A percentile compares a stretch with the other conserved stretches of the same genome.
phyloP scores from a whole-genome alignment of 805 yeast genomes.

The Priceomyces medius region DNA sequence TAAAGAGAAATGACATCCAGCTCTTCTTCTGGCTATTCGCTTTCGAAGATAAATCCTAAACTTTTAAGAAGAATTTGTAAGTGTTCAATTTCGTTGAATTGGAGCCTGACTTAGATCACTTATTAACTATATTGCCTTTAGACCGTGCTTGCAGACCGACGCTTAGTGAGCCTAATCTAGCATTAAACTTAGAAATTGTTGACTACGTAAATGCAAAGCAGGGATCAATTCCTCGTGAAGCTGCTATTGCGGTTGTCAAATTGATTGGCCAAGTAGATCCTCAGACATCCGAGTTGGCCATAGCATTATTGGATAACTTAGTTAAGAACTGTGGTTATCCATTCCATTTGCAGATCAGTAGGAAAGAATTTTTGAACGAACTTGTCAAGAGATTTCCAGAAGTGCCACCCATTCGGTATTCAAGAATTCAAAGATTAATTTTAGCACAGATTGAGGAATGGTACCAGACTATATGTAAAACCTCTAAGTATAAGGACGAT shows the following conservation, averaged over 20 bases:
- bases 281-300: slow-evolving; percentile 79
- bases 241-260: slow-evolving; percentile 81
- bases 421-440: slow-evolving; percentile 79
- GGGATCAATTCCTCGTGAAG: slow-evolving; percentile 88
- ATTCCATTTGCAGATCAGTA: slow-evolving; percentile 87
- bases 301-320: slow-evolving; percentile 79
- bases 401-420: slow-evolving; percentile 82
- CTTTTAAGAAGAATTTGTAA: slow-evolving; percentile 44
- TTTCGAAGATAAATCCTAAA: slow-evolving; percentile 46
- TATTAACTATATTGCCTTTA: slow-evolving; percentile 13
- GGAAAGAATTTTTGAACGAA: slow-evolving; percentile 92
- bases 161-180: slow-evolving; percentile 81
- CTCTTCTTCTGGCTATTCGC: slow-evolving; percentile 30
- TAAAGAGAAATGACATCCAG: slow-evolving; percentile 12
- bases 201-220: slow-evolving; percentile 91
- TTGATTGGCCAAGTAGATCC: slow-evolving; percentile 80
- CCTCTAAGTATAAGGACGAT: slow-evolving; percentile 87
- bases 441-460: slow-evolving; percentile 94
- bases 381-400: slow-evolving; percentile 93
- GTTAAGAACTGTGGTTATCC: slow-evolving; percentile 99
- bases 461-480: slow-evolving; percentile 91
- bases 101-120: not conserved
- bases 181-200: slow-evolving; percentile 86
- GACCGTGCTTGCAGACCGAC: slow-evolving; percentile 88
- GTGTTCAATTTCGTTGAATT: slow-evolving; percentile 14